phyloP scores from a whole-genome alignment of 306 rosid genomes.

The Morella rubra region DNA sequence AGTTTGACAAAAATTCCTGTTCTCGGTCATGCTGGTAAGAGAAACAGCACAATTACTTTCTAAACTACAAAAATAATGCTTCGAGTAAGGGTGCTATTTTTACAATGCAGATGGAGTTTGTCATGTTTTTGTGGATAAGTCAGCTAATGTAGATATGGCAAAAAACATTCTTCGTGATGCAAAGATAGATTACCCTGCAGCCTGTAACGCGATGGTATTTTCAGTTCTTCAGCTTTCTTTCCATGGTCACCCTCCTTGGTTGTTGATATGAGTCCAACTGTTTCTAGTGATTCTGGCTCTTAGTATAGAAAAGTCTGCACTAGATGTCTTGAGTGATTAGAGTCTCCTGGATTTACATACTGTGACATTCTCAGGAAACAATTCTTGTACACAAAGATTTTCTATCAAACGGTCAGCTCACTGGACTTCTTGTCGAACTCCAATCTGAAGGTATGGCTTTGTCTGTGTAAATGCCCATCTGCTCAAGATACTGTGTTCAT shows the following conservation, averaged over 20 bases:
- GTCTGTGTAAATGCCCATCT: slow-evolving; percentile 17
- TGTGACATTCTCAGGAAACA: slow-evolving; percentile 59
- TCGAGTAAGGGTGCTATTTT: slow-evolving; percentile 23
- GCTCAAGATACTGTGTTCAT: slow-evolving; percentile 1
- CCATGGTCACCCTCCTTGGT: neutral
- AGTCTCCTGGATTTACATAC: slow-evolving; percentile 14
- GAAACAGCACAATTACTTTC: slow-evolving; percentile 7
- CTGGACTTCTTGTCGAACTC: slow-evolving; percentile 56
- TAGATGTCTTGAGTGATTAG: slow-evolving; percentile 13
- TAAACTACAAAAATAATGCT: slow-evolving; percentile 14
- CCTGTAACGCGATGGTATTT: slow-evolving; percentile 83
- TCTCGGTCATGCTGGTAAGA: slow-evolving; percentile 90
- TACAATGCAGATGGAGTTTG: slow-evolving; percentile 72
- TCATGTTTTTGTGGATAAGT: slow-evolving; percentile 80
- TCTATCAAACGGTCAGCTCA: slow-evolving; percentile 44
- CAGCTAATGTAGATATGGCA: slow-evolving; percentile 74
- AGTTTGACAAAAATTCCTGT: slow-evolving; percentile 89
- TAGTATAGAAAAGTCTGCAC: neutral
- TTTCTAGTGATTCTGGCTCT: slow-evolving; percentile 3
- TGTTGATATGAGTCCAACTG: slow-evolving; percentile 1
- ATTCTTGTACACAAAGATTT: slow-evolving; percentile 84
- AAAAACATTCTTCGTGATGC: slow-evolving; percentile 74
- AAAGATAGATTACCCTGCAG: slow-evolving; percentile 76
- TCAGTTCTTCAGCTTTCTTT: slow-evolving; percentile 6
- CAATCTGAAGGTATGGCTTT: slow-evolving; percentile 52